Conservation (phyloP, 2,329 filamentous ascomycete species). For the Gliomastix tumulicola region DNA sequence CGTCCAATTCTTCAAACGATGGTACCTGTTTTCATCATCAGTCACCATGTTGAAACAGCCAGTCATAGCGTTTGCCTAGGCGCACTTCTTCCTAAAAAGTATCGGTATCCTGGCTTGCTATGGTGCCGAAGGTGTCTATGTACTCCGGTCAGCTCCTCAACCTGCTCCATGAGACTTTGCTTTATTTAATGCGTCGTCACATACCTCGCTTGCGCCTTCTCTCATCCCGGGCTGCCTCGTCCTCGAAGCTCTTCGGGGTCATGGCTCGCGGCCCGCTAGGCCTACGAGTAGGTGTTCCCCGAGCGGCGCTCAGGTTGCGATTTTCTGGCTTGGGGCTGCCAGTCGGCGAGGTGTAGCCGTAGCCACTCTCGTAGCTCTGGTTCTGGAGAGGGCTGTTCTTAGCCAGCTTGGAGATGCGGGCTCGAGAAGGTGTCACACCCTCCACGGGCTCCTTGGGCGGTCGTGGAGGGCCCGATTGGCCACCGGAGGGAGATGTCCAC, state of each 20-base stretch:
- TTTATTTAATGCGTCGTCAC: conserved; percentile 8
- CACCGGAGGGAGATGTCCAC: conserved; percentile 33
- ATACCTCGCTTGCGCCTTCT: conserved; percentile 52
- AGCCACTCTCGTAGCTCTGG: conserved; percentile 47
- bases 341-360: conserved; percentile 45
- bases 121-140: conserved; percentile 25
- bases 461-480: conserved; percentile 39
- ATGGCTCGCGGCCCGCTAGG: conserved; percentile 55
- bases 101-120: conserved; percentile 24
- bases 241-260: conserved; percentile 47
- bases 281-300: conserved; percentile 42
- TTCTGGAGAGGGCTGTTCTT: conserved; percentile 51
- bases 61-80: conserved; percentile 4
- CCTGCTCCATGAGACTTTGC: background rate
- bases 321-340: conserved; percentile 51
- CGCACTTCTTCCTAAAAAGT: conserved; percentile 19
- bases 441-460: conserved; percentile 59
- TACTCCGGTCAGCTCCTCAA: background rate
- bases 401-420: conserved; percentile 41
- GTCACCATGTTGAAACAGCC: conserved; percentile 6
- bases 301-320: conserved; percentile 46
- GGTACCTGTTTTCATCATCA: conserved; percentile 2
- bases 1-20: too few relatives aligned
- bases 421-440: conserved; percentile 36
- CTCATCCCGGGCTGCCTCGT: conserved; percentile 37